Evolutionary conservation across 139 green algal genomes (phyloP), one percentile per base, ranked within the genome.

Genomic region (Coccomyxa sp.): DNA sequence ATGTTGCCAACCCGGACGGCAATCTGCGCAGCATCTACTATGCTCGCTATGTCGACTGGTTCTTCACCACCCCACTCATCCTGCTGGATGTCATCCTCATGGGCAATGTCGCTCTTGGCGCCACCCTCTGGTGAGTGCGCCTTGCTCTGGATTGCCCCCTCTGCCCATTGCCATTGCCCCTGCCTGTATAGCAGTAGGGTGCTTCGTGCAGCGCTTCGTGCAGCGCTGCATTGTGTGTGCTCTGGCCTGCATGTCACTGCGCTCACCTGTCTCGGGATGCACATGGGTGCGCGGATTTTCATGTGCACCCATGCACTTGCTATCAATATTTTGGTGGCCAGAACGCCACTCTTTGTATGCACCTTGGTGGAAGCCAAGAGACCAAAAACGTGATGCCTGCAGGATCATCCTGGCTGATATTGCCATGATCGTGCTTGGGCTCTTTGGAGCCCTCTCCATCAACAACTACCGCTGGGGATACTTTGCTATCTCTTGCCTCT

Each of bases 41-140:
- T 27, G 40, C 44, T 55, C 40, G 77, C 3, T 81, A 81, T 33
- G 64, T 78, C 10, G 79, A 83, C 64, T 83, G 79, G 79, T 39
- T 83, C 9, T 79, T 83, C 79, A 83, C 79, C 39, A 83, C 79
- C 7, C 79, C 79, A 7, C 64, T 83, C 55, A 33, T 83, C 39
- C 74, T 83, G 33, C 58, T 83, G 73, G 79, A 83, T 39, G 18
- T 83, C 24, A 38, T 83, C 0, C 33, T 83, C 6, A 4, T 83
- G 35, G 41, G 39, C 29, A 73, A 37, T 6, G 35, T 74, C 16
- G 37, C 74, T 29, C 29, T 83, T 39, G 79, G 58, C 33, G 72
- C 39, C 39, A 74, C 79, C 34, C 37, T 79, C 31, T 83, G 79
- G 78, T 77, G n/a, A 39, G 78, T 73, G 58, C 33, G 72, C 39